Evolutionary conservation across 768 basidiomycete species (phyloP).

Genomic region (Lentinus brumalis): DNA sequence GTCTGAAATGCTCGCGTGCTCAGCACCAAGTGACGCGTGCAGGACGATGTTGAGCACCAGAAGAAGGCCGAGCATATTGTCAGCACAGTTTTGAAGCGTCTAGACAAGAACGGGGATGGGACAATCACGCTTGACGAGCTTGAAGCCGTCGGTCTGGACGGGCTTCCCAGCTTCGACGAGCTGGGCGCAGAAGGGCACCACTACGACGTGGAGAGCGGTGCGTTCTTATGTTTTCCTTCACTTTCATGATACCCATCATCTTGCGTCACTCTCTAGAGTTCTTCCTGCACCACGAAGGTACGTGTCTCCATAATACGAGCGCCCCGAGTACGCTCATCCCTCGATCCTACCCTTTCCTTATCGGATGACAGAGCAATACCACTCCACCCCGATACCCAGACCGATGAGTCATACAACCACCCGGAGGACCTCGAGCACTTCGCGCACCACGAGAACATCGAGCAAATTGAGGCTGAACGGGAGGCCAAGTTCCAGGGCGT

Average conservation of each 20-base stretch:
- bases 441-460: slow-evolving; percentile 83
- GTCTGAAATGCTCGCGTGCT: background rate
- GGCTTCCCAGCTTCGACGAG: slow-evolving; percentile 80
- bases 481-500: slow-evolving; percentile 88
- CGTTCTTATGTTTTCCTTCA: slow-evolving; percentile 28
- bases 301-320: background rate
- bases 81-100: slow-evolving; percentile 59
- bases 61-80: slow-evolving; percentile 82
- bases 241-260: background rate
- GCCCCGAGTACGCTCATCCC: background rate
- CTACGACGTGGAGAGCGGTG: slow-evolving; percentile 89
- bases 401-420: slow-evolving; percentile 91
- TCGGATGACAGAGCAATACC: slow-evolving; percentile 69
- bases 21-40: background rate
- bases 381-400: slow-evolving; percentile 96
- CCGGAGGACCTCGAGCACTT: slow-evolving; percentile 95
- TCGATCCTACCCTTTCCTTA: background rate
- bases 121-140: slow-evolving; percentile 71
- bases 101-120: slow-evolving; percentile 81
- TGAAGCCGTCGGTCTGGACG: slow-evolving; percentile 66
- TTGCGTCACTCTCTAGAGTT: slow-evolving; percentile 57
- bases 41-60: slow-evolving; percentile 80
- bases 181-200: slow-evolving; percentile 92
- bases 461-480: slow-evolving; percentile 77
- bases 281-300: slow-evolving; percentile 97